Conservation (phyloP, 2,329 filamentous ascomycete genomes). For the Alternaria sp. region DNA sequence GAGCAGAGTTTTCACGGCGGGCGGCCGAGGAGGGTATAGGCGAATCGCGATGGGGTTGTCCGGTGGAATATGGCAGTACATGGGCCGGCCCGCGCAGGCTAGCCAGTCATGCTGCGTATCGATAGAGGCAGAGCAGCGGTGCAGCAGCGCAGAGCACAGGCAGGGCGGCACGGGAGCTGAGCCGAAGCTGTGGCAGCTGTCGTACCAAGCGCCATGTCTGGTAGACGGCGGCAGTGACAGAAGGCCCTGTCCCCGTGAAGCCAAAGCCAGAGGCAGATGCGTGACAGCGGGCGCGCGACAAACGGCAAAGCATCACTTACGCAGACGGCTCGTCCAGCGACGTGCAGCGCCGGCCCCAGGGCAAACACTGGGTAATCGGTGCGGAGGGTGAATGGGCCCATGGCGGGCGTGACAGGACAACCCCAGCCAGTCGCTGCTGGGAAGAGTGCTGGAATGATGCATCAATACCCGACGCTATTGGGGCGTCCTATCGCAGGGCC, state of each 20-base stretch:
- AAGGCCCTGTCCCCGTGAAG: conserved; percentile 5
- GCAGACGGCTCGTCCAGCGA: conserved; percentile 20
- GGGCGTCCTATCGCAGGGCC: conserved; percentile 41
- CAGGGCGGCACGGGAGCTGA: conserved; percentile 29
- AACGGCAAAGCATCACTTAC: conserved; percentile 24
- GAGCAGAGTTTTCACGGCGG: conserved; percentile 33
- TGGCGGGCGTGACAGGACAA: conserved; percentile 19
- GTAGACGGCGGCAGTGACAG: background rate
- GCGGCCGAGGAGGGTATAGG: conserved; percentile 16
- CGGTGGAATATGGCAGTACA: conserved; percentile 31
- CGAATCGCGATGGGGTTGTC: conserved; percentile 25
- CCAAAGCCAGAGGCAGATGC: background rate
- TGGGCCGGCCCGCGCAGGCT: conserved; percentile 42
- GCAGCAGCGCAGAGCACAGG: background rate
- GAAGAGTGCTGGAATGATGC: conserved; percentile 31
- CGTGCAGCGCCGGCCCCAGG: conserved; percentile 16
- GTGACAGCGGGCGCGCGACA: conserved; percentile 22
- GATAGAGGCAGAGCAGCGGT: conserved; percentile 15
- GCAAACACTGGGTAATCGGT: conserved; percentile 23
- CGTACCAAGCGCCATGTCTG: conserved; percentile 24
- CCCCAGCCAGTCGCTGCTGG: conserved; percentile 33
- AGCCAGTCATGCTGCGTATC: conserved; percentile 29
- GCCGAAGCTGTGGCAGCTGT: conserved; percentile 22
- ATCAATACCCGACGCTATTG: conserved; percentile 43
- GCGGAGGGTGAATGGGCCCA: conserved; percentile 18